Evolutionary conservation across 441 rosid species (phyloP), one percentile per base, ranked within the genome.

Genomic region (Biscutella laevigata): DNA sequence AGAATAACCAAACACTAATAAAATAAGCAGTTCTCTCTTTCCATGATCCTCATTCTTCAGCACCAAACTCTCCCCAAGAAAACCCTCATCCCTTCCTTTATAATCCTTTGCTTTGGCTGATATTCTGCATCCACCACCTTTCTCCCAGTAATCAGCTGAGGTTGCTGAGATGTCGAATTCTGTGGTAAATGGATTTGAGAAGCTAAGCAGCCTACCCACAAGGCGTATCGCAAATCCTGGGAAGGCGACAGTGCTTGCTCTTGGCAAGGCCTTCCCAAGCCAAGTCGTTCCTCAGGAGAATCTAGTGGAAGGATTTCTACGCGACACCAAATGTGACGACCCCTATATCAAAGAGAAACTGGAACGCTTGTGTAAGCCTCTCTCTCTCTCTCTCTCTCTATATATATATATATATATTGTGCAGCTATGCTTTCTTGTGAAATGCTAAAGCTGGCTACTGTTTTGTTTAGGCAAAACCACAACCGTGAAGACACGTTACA

Each of bases 401-500:
- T n/a, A n/a, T n/a, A n/a, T n/a, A n/a, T n/a, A n/a, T n/a, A n/a
- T n/a, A n/a, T n/a, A 10, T 15, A 12, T 20, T 3, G 7, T 2
- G 20, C 25, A 7, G 15, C 8, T 26, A 10, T 40, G 16, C 8
- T 45, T 22, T 15, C 27, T 24, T 29, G 22, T 52, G 20, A 53
- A 44, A 11, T 53, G 30, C 36, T 48, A 64, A 62, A 57, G 11
- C 11, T 63, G n/a, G 7, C 35, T 17, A 19, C 33, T 43, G 27
- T 35, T 47, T 44, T 17, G 67, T 53, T 24, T 45, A 90, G 95
- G 95, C 62, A 87, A 84, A 77, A 81, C 80, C 26, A 87, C 98
- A 6, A 90, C 98, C 0, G 95, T 90, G 76, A 84, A 87, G 81
- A 87, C 88, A 10, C 77, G 95, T 33, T 90, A 82, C 81, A 90